phyloP scores from a whole-genome alignment of 495 filamentous ascomycete genomes.

The Extremus antarcticus region DNA sequence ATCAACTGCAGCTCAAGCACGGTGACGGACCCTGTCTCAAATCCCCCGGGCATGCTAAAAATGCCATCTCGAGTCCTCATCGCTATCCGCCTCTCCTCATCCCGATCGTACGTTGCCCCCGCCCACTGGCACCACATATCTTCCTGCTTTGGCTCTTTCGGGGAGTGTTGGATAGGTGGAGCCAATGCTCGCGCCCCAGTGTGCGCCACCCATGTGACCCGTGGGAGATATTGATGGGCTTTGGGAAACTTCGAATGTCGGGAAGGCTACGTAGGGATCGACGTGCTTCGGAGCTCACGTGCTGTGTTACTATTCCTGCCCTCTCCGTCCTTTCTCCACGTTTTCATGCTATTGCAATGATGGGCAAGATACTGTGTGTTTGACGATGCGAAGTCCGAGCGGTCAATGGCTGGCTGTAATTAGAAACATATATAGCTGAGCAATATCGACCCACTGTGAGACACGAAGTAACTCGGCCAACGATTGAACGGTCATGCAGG shows the following conservation, averaged over 20 bases:
- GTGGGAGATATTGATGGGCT: background rate
- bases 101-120: too few species aligned
- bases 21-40: too few species aligned
- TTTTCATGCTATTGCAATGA: background rate
- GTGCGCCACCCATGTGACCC: background rate
- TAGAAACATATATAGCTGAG: too few species aligned
- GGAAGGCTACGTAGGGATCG: background rate
- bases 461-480: background rate
- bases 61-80: too few species aligned
- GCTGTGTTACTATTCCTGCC: background rate
- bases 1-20: too few species aligned
- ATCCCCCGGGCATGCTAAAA: too few species aligned
- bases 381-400: too few species aligned
- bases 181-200: background rate
- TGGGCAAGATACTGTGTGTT: too few species aligned
- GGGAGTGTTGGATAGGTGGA: background rate
- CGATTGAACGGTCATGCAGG: background rate
- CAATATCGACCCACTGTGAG: too few species aligned
- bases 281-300: background rate
- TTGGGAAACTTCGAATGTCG: background rate
- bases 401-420: too few species aligned
- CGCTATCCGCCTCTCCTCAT: too few species aligned
- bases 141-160: background rate
- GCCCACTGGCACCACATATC: too few species aligned
- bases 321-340: background rate